phyloP scores from a whole-genome alignment of 495 filamentous ascomycete species.

The Trichocladium antarcticum region DNA sequence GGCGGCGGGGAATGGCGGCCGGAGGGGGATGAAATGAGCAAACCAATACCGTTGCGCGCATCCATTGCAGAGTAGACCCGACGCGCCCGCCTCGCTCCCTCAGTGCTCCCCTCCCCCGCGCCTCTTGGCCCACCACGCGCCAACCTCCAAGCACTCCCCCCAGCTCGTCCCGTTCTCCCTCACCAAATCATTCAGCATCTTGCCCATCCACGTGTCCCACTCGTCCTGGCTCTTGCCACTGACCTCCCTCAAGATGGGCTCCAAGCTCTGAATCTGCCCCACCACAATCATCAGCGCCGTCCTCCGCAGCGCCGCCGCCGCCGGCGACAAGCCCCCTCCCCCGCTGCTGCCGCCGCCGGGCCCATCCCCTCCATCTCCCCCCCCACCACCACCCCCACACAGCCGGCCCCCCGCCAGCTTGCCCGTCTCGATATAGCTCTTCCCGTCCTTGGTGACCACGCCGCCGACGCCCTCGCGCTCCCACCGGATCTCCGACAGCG shows the following conservation, averaged over 20 bases:
- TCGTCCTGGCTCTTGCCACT: conserved; percentile 81
- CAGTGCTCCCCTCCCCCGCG: too few relatives aligned
- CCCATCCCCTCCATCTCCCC: neutral
- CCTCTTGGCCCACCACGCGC: conserved; percentile 73
- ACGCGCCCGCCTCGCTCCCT: too few relatives aligned
- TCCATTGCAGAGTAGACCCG: too few relatives aligned
- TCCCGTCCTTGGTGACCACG: conserved; percentile 43
- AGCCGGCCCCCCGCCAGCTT: neutral
- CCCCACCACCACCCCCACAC: neutral
- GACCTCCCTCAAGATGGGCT: conserved; percentile 69
- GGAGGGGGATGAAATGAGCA: too few relatives aligned
- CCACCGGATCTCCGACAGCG: conserved; percentile 79
- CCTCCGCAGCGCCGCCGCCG: conserved; percentile 62
- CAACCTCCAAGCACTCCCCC: conserved; percentile 86
- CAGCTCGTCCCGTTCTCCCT: conserved; percentile 65
- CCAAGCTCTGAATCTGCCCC: conserved; percentile 77
- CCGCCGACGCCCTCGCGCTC: conserved; percentile 61
- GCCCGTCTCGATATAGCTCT: conserved; percentile 37
- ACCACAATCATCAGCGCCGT: conserved; percentile 74
- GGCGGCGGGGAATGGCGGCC: too few relatives aligned
- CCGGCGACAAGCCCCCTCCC: conserved; percentile 46
- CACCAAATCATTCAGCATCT: conserved; percentile 74
- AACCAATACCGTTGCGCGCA: too few relatives aligned
- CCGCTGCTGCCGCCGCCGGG: neutral
- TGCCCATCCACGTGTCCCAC: conserved; percentile 83